phyloP scores from a whole-genome alignment of 169 alveolate genomes.

The Blepharisma undulans region DNA sequence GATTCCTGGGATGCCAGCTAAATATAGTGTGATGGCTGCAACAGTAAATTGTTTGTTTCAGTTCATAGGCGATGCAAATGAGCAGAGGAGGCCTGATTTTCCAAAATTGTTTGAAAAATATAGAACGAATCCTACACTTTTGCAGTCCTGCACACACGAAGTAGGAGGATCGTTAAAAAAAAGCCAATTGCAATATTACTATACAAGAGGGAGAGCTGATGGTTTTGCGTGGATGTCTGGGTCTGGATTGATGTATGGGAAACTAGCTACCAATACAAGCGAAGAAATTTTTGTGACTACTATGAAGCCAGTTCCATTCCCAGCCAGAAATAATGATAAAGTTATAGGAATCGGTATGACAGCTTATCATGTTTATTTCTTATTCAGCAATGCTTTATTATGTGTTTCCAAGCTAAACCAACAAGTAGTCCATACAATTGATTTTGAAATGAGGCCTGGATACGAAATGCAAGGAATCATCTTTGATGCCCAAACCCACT shows the following conservation, averaged over 20 bases:
- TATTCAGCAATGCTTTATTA: slow-evolving; percentile 45
- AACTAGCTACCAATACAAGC: not conserved
- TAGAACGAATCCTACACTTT: not conserved
- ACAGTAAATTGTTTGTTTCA: not conserved
- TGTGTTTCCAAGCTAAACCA: slow-evolving; percentile 52
- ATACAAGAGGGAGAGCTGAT: not conserved
- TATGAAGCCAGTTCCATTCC: not conserved
- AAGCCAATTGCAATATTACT: not conserved
- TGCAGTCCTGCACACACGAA: not conserved
- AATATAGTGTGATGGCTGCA: slow-evolving; percentile 27
- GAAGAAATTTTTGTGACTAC: slow-evolving; percentile 5
- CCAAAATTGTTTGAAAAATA: not conserved
- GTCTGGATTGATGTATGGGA: not conserved
- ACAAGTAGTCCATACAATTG: slow-evolving; percentile 53
- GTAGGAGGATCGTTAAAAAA: not conserved
- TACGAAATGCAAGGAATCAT: slow-evolving; percentile 46
- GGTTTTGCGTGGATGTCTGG: slow-evolving; percentile 34
- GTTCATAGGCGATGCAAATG: slow-evolving; percentile 20
- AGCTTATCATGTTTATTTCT: slow-evolving; percentile 53
- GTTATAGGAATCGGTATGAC: slow-evolving; percentile 41
- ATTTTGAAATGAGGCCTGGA: slow-evolving; percentile 34
- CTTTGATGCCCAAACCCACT: slow-evolving; percentile 45
- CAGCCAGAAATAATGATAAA: not conserved
- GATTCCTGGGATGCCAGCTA: slow-evolving; percentile 26
- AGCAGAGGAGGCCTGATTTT: slow-evolving; percentile 6